Percentiles rank a stretch among this genome's conserved stretches.
phyloP scores from a whole-genome alignment of 352 stramenopile genomes.

The Globisporangium orthogonon region DNA sequence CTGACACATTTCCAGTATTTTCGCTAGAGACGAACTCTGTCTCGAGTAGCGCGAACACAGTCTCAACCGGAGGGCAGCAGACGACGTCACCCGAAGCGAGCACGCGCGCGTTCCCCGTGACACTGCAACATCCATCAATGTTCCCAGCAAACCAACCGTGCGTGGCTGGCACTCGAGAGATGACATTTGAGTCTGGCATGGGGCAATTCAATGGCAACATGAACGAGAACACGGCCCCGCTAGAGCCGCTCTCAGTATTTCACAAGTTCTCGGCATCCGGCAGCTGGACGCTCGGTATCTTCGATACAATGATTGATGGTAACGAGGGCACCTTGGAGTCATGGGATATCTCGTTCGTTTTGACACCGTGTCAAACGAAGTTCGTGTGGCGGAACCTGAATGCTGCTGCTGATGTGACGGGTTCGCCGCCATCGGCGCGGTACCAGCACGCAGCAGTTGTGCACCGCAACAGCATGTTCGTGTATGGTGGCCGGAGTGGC shows the following conservation, averaged over 20 bases:
- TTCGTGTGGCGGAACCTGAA: constrained; percentile 52
- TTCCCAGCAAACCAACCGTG: constrained; percentile 21
- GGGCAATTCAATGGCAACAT: constrained; percentile 4
- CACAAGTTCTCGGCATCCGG: constrained; percentile 42
- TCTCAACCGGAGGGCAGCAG: constrained; percentile 21
- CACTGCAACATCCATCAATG: constrained; percentile 37
- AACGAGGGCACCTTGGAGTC: constrained; percentile 32
- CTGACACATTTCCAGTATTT: constrained; percentile 26
- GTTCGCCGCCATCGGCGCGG: constrained; percentile 31
- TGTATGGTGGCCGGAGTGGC: constrained; percentile 44
- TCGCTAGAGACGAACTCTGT: constrained; percentile 26
- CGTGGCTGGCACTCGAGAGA: constrained; percentile 21
- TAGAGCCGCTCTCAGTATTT: constrained; percentile 52
- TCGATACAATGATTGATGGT: constrained; percentile 34
- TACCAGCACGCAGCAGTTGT: constrained; percentile 61
- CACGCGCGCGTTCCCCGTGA: constrained; percentile 40
- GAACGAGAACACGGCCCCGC: constrained; percentile 4
- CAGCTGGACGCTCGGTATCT: constrained; percentile 54
- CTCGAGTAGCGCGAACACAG: constrained; percentile 37
- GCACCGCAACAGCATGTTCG: constrained; percentile 56
- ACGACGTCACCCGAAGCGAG: constrained; percentile 25
- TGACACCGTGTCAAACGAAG: constrained; percentile 41
- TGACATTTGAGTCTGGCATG: constrained; percentile 23
- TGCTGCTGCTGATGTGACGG: constrained; percentile 13
- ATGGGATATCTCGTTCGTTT: constrained; percentile 50